These are phyloP conservation scores for Juncus effusus DNA, from an alignment of 176 grass and related monocot genomes.

Conservation along the genomic window DNA sequence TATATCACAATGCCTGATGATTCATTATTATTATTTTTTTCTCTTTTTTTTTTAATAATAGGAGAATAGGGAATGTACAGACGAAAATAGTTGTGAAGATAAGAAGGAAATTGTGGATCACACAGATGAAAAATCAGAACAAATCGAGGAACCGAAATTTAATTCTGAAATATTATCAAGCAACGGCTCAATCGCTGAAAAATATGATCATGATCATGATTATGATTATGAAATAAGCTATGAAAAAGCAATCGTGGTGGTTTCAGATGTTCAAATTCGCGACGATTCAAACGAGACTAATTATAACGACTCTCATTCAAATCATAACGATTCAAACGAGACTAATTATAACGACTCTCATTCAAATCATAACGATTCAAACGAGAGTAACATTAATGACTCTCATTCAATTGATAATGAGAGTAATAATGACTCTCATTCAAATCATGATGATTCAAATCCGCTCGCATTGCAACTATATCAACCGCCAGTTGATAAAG, in stretches of 20 bases:
- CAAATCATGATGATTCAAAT: conserved; percentile 28
- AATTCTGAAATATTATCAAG: conserved; percentile 1
- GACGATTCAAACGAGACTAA: background rate
- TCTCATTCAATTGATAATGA: background rate
- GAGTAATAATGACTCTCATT: conserved; percentile 15
- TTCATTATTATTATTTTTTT: no score
- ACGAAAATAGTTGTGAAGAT: conserved; percentile 25
- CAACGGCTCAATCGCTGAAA: conserved; percentile 23
- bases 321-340: conserved; percentile 9
- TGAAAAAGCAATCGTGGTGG: conserved; percentile 24
- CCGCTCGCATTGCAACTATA: conserved; percentile 19
- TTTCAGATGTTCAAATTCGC: conserved; percentile 11
- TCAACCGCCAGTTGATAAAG: conserved; percentile 16
- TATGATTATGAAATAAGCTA: conserved; percentile 2
- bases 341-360: background rate
- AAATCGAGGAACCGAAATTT: conserved; percentile 17
- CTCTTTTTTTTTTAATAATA: background rate
- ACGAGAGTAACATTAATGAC: background rate
- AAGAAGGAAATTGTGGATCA: conserved; percentile 27
- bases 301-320: background rate
- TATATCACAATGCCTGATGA: no score
- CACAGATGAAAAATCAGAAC: conserved; percentile 25
- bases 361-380: conserved; percentile 1
- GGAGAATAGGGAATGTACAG: conserved; percentile 27
- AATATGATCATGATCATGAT: no score